These are phyloP conservation scores for Truncatella angustata DNA, from an alignment of 2,329 filamentous ascomycete genomes.

Conservation along the genomic window DNA sequence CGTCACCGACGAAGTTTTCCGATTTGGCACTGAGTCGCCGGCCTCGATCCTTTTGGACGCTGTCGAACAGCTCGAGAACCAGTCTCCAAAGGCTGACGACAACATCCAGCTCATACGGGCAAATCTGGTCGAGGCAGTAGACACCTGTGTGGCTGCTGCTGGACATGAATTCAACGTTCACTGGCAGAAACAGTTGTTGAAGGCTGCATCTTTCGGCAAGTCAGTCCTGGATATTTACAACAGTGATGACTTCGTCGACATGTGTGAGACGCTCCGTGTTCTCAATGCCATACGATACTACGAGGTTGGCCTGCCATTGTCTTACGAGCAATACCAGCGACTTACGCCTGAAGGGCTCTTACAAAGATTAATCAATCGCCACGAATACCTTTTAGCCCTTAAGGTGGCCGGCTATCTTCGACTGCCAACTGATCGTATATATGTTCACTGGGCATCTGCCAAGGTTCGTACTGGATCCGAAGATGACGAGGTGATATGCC, in stretches of 20 bases:
- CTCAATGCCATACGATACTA: constrained; percentile 91
- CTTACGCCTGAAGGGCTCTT: constrained; percentile 89
- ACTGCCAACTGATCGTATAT: constrained; percentile 83
- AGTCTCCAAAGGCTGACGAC: constrained; percentile 95
- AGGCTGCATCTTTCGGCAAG: constrained; percentile 95
- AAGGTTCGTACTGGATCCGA: constrained; percentile 85
- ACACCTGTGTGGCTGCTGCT: constrained; percentile 88
- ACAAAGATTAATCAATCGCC: constrained; percentile 78
- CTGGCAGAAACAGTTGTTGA: constrained; percentile 95
- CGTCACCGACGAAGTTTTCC: constrained; percentile 85
- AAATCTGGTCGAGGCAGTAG: constrained; percentile 87
- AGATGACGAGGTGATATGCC: constrained; percentile 85
- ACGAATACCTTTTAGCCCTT: constrained; percentile 87
- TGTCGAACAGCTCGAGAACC: constrained; percentile 83
- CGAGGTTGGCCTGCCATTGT: constrained; percentile 84
- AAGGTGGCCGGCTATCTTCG: constrained; percentile 85
- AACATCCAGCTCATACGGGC: constrained; percentile 92
- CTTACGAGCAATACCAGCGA: constrained; percentile 90
- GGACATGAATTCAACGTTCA: constrained; percentile 86
- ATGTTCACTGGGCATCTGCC: constrained; percentile 94
- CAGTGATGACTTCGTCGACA: constrained; percentile 97
- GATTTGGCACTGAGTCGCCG: constrained; percentile 81
- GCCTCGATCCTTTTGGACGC: constrained; percentile 93
- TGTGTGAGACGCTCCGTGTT: constrained; percentile 91
- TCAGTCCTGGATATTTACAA: constrained; percentile 96